Evolutionary conservation across 2,329 filamentous ascomycete species (phyloP), one percentile per base, ranked within the genome.

Genomic region (Beauveria sp.): DNA sequence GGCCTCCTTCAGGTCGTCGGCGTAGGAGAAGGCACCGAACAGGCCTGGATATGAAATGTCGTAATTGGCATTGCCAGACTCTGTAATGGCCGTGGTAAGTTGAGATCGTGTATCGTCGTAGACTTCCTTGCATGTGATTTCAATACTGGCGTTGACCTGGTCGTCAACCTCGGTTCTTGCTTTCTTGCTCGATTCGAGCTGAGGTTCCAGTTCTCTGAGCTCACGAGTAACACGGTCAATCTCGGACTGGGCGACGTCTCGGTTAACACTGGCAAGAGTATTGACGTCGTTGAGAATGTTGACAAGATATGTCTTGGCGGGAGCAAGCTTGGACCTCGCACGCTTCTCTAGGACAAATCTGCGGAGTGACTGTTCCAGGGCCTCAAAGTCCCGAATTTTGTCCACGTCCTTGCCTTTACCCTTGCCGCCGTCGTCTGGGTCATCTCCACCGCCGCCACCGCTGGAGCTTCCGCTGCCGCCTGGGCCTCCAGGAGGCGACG

Each of bases 321-420:
- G 95, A 1, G 95, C 93, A 63, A 99, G 83, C 77, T 99, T 99
- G 9, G 95, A 98, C 34, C 92, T 86, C 53, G 95, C 92, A 61
- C 95, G 86, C 79, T 98, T 98, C 72, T 99, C 95, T 28, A 99
- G 81, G 8, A 99, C 95, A 67, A 99, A 99, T 50, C 93, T 86
- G 63, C 95, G 85, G 43, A 99, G 75, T 3, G 95, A 95, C 66
- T 90, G 86, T 74, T 99, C 95, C 5, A 99, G 81, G 58, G 88
- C 87, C 70, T 93, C 89, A 71, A 99, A 99, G 69, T 98, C 93
- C 63, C 88, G 85, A 12, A 93, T 81, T 74, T 96, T 96, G 70
- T 96, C 91, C 70, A 88, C 88, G 60, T 91, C 90, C 71, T 96
- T 96, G 61, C 89, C 90, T 70, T 96, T 96, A 52, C 85, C 87